Base-by-base conservation (phyloP, 2,329 filamentous ascomycete genomes). In the Penicillium hordei region DNA sequence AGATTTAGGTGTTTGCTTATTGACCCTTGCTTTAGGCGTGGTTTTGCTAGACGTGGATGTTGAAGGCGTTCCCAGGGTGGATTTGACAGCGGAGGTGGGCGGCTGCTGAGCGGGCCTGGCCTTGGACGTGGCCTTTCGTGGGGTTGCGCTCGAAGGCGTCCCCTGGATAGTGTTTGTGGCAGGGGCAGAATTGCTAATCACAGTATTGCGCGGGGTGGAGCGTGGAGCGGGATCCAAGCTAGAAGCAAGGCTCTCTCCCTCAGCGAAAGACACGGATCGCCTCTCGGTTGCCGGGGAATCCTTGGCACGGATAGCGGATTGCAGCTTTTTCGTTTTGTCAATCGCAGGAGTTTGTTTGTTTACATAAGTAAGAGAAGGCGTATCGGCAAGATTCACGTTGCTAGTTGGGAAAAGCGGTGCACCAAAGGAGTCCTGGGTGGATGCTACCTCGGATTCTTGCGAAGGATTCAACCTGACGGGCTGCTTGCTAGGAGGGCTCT, bases 211-310 rank as follows among this genome's bases (percentile, higher is more conserved):
- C 8, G 27, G 52, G 2, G 44, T 55, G 10, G 52, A 49, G 19
- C 27, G 44, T 17, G 27, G 33, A 17, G 17, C 27, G 2, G 27
- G 5, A 9, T 55, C 36, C 7, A n/a, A 19, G 31, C 29, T 51
- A 12, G 45, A 51, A 13, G 61, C 23, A 39, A 62, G 27, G 5
- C 67, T 60, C 12, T 63, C 63, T 10, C 53, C 60, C 9, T 68
- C 68, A 5, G 55, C 61, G 48, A 71, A 71, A 17, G 69, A 71
- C 31, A 71, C 67, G 4, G 68, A 71, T 23, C 67, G 67, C 10
- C 61, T 58, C 48, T 62, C 58, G 4, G 65, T 60, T 19, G 53
- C 49, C 1, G 62, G 60, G 1, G 63, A 61, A 17, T 65, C 65
- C 50, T 70, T 71, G 17, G 6, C 34, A 17, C 67, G 68, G 43